A percentile compares a stretch with the other conserved stretches of the same genome.
phyloP scores from a whole-genome alignment of 495 filamentous ascomycete genomes.

The Lasiosphaeria ovina region DNA sequence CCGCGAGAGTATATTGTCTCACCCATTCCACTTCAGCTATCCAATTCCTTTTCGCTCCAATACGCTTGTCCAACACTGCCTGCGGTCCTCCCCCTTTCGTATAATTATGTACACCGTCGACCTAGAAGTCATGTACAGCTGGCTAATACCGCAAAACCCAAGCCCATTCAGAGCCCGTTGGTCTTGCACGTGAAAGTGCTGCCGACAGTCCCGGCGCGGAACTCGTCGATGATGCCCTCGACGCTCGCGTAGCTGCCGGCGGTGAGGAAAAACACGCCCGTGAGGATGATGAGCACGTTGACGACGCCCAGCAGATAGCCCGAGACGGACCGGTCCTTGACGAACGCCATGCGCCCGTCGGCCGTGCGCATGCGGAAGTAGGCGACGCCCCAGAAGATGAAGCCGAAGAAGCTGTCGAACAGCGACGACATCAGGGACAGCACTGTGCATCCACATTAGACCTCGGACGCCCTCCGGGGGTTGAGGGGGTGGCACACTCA shows the following conservation, averaged over 20 bases:
- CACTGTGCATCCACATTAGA: constrained; percentile 33
- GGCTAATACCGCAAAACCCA: background rate
- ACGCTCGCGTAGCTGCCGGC: constrained; percentile 78
- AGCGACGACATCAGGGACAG: constrained; percentile 84
- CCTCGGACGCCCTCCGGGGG: background rate
- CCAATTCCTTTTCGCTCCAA: no score
- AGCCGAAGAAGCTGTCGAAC: constrained; percentile 91
- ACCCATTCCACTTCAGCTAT: no score
- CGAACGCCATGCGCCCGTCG: constrained; percentile 62
- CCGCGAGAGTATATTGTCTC: no score
- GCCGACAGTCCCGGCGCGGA: constrained; percentile 51
- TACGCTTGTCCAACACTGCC: no score
- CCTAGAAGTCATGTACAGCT: no score
- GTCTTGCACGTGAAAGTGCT: constrained; percentile 63
- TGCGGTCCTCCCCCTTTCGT: no score
- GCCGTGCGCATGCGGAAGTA: constrained; percentile 77
- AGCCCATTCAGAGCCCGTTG: constrained; percentile 40
- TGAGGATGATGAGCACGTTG: constrained; percentile 67
- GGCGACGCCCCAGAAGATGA: constrained; percentile 90
- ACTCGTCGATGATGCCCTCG: constrained; percentile 63
- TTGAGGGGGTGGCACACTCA: constrained; percentile 19
- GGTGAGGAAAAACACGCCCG: constrained; percentile 72
- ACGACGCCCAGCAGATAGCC: constrained; percentile 61
- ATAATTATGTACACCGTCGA: no score
- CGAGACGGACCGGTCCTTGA: constrained; percentile 55